These are phyloP conservation scores for Aspergillus hancockii DNA, from an alignment of 495 filamentous ascomycete genomes.

Conservation along the genomic window DNA sequence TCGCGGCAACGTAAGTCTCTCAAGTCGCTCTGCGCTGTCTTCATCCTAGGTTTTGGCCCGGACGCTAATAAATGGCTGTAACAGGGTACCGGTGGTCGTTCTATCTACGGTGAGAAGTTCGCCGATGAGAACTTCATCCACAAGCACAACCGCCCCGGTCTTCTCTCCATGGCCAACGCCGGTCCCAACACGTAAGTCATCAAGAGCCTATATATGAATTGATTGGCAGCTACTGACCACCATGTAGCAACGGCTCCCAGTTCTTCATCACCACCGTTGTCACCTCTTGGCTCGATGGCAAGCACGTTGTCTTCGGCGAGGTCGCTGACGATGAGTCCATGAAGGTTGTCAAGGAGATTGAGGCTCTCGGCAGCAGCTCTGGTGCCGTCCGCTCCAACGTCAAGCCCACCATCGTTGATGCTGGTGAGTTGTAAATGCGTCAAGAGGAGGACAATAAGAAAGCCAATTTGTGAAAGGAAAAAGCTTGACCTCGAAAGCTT, in stretches of 20 bases:
- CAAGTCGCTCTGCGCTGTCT: background rate
- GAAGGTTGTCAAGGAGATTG: slow-evolving; percentile 68
- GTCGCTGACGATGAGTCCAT: slow-evolving; percentile 69
- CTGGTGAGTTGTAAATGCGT: slow-evolving; percentile 54
- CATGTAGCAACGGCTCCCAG: slow-evolving; percentile 85
- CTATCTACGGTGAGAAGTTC: slow-evolving; percentile 97
- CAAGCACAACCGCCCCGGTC: slow-evolving; percentile 84
- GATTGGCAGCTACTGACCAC: background rate
- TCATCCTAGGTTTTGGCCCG: too few species aligned
- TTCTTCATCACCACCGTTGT: slow-evolving; percentile 97
- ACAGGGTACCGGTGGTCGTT: slow-evolving; percentile 86
- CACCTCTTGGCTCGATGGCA: slow-evolving; percentile 90
- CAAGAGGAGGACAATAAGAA: slow-evolving; percentile 7
- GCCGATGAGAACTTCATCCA: slow-evolving; percentile 90
- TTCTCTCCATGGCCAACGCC: slow-evolving; percentile 97
- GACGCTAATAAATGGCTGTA: background rate
- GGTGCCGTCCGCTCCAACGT: slow-evolving; percentile 62
- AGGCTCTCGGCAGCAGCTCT: slow-evolving; percentile 64
- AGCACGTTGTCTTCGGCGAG: slow-evolving; percentile 98
- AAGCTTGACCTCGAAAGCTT: background rate
- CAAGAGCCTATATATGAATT: background rate
- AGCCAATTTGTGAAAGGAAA: slow-evolving; percentile 10
- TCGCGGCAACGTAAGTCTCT: slow-evolving; percentile 71
- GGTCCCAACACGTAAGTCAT: slow-evolving; percentile 74
- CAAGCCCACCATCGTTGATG: slow-evolving; percentile 67